Evolutionary conservation across 78 protist species (phyloP).

Genomic region (Pigoraptor vietnamica): DNA sequence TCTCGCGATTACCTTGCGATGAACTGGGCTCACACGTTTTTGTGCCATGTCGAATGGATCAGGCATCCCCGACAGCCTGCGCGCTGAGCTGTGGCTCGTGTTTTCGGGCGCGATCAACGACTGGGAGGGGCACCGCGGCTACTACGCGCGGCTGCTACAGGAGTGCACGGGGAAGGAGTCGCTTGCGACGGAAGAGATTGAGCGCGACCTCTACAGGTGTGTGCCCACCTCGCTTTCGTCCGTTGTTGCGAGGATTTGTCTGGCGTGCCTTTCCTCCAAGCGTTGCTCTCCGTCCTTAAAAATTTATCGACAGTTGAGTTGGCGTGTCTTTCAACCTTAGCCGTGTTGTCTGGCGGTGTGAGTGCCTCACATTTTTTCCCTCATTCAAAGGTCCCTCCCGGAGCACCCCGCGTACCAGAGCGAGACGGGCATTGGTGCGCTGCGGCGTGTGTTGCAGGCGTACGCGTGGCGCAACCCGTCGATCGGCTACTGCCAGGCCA

Average conservation of each 20-base stretch:
- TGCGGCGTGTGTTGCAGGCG: slow-evolving; percentile 49
- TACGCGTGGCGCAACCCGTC: slow-evolving; percentile 52
- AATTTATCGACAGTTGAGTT: no score
- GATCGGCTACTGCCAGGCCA: slow-evolving; percentile 74
- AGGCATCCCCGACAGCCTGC: slow-evolving; percentile 27
- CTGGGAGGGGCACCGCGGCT: background rate
- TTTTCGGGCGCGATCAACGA: slow-evolving; percentile 39
- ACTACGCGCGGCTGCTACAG: background rate
- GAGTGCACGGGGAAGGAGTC: background rate
- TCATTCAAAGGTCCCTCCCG: slow-evolving; percentile 33
- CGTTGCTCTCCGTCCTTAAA: no score
- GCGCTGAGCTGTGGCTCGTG: slow-evolving; percentile 38
- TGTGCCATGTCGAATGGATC: no score
- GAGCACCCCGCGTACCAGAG: slow-evolving; percentile 64
- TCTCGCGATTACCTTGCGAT: no score
- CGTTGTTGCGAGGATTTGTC: no score
- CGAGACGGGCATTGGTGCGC: slow-evolving; percentile 38
- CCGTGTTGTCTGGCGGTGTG: no score
- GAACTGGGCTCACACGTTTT: no score
- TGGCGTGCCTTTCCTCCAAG: no score
- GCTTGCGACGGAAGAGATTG: background rate
- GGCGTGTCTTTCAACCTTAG: no score
- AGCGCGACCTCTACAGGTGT: slow-evolving; percentile 21
- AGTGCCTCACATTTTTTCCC: no score
- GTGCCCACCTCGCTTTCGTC: no score